Conservation (phyloP, 116 monocot species). For the Zostera marina region DNA sequence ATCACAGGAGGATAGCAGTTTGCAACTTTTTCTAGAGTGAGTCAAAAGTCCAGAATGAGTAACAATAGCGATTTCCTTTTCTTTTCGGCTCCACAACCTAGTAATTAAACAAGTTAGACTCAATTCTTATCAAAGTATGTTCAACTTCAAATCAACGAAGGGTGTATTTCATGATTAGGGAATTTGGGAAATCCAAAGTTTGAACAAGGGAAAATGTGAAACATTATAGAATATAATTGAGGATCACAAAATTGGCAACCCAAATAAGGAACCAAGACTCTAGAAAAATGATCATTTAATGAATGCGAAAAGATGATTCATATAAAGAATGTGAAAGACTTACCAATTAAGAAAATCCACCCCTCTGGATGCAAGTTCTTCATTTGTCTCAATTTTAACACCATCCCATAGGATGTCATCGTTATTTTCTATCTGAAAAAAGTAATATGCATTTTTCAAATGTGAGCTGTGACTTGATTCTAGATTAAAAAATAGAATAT, state of each 20-base stretch:
- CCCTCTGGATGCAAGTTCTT: conserved; percentile 59
- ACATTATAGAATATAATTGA: no score
- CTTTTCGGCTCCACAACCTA: conserved; percentile 82
- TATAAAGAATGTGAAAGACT: conserved; percentile 2
- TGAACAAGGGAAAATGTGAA: no score
- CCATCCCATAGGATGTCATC: conserved; percentile 71
- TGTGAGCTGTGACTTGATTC: no score
- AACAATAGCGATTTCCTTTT: conserved; percentile 79
- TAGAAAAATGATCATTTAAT: neutral
- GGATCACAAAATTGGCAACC: no score
- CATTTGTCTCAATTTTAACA: conserved; percentile 51
- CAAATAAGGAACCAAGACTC: no score
- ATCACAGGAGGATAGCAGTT: conserved; percentile 41
- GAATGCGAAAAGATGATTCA: no score
- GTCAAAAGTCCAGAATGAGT: conserved; percentile 79
- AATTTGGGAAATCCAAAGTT: no score
- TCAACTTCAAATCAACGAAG: no score
- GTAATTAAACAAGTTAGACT: neutral
- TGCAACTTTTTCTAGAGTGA: conserved; percentile 36
- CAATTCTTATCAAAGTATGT: neutral
- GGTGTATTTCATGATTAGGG: no score
- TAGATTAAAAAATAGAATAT: neutral
- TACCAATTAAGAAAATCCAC: conserved; percentile 76
- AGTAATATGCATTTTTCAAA: neutral
- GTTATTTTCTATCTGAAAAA: conserved; percentile 83